These are phyloP conservation scores for Cadophora luteo-olivacea DNA, from an alignment of 2,329 filamentous ascomycete genomes.

Conservation along the genomic window DNA sequence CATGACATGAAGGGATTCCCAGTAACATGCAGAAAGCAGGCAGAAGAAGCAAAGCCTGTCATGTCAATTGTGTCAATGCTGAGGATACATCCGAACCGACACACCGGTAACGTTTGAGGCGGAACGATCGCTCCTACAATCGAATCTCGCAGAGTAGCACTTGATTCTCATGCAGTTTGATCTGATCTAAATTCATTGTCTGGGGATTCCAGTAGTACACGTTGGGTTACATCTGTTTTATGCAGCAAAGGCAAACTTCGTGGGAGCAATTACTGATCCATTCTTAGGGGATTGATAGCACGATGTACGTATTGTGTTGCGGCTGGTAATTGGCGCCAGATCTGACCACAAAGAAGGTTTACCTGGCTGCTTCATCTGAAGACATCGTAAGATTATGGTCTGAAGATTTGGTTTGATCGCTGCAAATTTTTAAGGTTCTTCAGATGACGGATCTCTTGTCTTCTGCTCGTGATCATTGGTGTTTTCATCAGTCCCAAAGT, in stretches of 20 bases:
- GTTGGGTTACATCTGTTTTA: neutral
- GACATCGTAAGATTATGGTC: neutral
- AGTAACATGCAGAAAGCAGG: neutral
- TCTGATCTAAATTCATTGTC: neutral
- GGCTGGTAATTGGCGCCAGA: neutral
- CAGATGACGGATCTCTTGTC: neutral
- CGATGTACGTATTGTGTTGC: neutral
- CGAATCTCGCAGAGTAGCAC: neutral
- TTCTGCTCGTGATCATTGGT: neutral
- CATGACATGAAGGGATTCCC: neutral
- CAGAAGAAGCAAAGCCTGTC: neutral
- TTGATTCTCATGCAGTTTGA: neutral
- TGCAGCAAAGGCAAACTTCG: neutral
- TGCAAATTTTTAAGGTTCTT: neutral
- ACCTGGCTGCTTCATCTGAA: slow-evolving; percentile 2
- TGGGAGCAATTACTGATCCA: neutral
- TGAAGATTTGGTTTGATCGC: neutral
- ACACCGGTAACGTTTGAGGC: neutral
- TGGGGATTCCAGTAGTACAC: neutral
- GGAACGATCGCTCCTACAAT: neutral
- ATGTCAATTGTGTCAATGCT: slow-evolving; percentile 3
- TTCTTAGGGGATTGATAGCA: neutral
- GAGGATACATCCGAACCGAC: slow-evolving; percentile 1
- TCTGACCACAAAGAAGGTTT: neutral
- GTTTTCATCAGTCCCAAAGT: neutral